Percentiles rank a stretch among this genome's conserved stretches.
Conservation (phyloP, 768 basidiomycete genomes). For the Mycena galopus region DNA sequence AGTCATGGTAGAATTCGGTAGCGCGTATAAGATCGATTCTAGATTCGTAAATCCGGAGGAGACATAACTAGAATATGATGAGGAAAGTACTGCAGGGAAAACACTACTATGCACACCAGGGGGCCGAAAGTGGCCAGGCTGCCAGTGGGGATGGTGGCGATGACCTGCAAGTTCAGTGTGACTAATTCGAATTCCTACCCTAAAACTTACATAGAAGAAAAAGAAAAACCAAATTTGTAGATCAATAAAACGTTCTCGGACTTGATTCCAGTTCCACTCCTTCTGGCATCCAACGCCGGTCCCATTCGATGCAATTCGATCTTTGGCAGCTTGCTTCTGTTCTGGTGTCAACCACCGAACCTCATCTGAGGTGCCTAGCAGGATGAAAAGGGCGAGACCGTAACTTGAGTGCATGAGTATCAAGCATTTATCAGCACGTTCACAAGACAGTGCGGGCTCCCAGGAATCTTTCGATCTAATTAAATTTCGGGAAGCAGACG, state of each 20-base stretch:
- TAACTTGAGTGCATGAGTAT: neutral
- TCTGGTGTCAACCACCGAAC: constrained; percentile 23
- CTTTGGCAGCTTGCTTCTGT: constrained; percentile 10
- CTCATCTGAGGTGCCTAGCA: constrained; percentile 22
- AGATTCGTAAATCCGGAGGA: constrained; percentile 28
- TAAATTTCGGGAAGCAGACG: neutral
- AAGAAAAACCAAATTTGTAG: constrained; percentile 26
- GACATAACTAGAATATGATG: constrained; percentile 1
- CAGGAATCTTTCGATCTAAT: constrained; percentile 4
- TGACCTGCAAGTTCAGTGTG: neutral
- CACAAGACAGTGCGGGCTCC: constrained; percentile 21
- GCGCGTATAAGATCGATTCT: constrained; percentile 13
- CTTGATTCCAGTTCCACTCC: constrained; percentile 26
- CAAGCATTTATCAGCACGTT: neutral
- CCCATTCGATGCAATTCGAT: constrained; percentile 20
- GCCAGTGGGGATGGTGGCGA: constrained; percentile 24
- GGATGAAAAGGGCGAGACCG: constrained; percentile 5
- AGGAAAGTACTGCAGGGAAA: neutral
- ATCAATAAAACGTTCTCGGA: constrained; percentile 18
- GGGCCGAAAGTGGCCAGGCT: constrained; percentile 22
- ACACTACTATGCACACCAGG: neutral
- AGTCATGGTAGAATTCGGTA: constrained; percentile 19
- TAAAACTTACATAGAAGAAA: constrained; percentile 6
- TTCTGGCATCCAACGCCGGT: constrained; percentile 20
- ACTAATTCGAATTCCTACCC: neutral